These are phyloP conservation scores for Fusarium palustre DNA, from an alignment of 2,329 filamentous ascomycete species.

Conservation along the genomic window DNA sequence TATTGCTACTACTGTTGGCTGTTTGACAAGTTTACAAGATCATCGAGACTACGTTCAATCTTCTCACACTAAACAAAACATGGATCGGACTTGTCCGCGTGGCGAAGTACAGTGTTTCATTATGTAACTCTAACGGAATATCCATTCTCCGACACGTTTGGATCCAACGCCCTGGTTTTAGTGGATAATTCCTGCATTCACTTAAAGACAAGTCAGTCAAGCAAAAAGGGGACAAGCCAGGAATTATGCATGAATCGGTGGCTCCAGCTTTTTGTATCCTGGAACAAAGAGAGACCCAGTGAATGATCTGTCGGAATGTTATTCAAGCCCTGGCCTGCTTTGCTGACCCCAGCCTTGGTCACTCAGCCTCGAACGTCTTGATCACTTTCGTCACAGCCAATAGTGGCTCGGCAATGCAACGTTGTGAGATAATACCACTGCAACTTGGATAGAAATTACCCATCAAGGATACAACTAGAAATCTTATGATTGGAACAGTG, in stretches of 20 bases:
- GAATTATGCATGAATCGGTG: not conserved
- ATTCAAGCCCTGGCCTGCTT: not conserved
- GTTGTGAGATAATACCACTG: no score
- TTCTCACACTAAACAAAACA: not conserved
- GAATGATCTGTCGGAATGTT: not conserved
- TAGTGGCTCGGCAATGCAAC: not conserved
- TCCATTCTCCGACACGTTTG: not conserved
- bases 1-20: not conserved
- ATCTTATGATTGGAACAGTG: rapidly evolving
- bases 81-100: constrained; percentile 8
- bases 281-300: not conserved
- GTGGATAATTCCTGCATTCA: not conserved
- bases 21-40: not conserved
- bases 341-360: not conserved
- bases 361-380: not conserved
- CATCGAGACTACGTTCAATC: not conserved
- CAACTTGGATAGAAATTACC: not conserved
- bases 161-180: not conserved
- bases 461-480: not conserved
- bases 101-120: not conserved
- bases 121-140: not conserved
- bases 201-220: not conserved
- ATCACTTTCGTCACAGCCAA: not conserved
- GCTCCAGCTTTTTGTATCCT: not conserved
- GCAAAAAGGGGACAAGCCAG: not conserved